Evolutionary conservation across 176 grass and related monocot species (phyloP).

Genomic region (Hyparrhenia diplandra): DNA sequence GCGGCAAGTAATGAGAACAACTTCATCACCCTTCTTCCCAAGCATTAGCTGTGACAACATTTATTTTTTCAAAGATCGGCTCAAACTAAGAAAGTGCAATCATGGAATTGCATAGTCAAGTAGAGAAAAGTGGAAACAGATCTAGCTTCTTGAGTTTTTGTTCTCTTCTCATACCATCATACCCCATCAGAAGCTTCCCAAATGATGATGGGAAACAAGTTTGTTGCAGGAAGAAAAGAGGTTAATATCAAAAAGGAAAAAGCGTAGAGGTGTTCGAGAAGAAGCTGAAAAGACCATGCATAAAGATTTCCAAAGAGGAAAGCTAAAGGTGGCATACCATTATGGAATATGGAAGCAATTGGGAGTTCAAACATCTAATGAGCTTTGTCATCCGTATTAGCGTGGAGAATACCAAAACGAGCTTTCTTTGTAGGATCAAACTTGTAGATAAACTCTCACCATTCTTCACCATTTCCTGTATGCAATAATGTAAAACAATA

Average conservation of each 20-base stretch:
- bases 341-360: constrained; percentile 98
- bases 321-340: constrained; percentile 75
- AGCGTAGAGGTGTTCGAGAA: neutral
- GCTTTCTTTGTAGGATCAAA: constrained; percentile 91
- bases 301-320: too few relatives aligned
- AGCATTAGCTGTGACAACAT: constrained; percentile 67
- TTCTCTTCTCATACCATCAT: constrained; percentile 5
- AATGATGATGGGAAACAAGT: neutral
- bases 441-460: constrained; percentile 81
- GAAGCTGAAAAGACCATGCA: neutral
- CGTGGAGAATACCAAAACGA: constrained; percentile 85
- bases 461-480: constrained; percentile 91
- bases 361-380: constrained; percentile 99
- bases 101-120: neutral
- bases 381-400: constrained; percentile 71
- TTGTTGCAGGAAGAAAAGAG: neutral
- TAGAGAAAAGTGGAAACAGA: neutral
- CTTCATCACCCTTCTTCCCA: constrained; percentile 97
- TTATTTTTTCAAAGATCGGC: neutral
- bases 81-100: neutral
- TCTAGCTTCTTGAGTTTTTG: neutral
- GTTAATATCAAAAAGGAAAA: neutral
- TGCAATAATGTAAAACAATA: constrained; percentile 19
- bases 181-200: neutral
- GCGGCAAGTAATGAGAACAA: constrained; percentile 77